Evolutionary conservation across 1,139 yeast genomes (phyloP), one percentile per base, ranked within the genome.

Genomic region (Pichia sp.): DNA sequence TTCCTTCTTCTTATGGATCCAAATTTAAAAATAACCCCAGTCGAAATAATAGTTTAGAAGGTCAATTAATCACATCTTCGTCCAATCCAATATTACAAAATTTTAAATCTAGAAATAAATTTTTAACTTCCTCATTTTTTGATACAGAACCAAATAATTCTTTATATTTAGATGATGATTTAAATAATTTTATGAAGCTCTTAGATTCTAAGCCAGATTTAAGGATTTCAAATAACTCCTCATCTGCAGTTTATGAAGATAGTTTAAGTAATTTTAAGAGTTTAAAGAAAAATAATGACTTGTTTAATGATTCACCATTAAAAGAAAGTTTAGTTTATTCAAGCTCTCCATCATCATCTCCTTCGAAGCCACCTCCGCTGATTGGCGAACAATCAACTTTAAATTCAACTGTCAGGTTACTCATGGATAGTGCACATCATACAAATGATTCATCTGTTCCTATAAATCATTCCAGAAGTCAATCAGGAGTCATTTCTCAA

Each of bases 171-270:
- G 89, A 82, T 53, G 89, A 85, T 48, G 96, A 85, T 55, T 70
- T 89, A 27, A 78, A 84, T 46, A 87, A 83, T 45, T 90, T 90
- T 67, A 86, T 90, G 42, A 74, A 80, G 52, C 71, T 87, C 77
- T 76, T 90, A 41, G 97, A 92, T 53, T 78, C 83, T 41, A 78
- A 74, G 51, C 69, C 72, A 3, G 82, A 76, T 50, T 61, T 78
- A 28, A 60, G 77, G 39, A 50, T 62, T 32, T 47, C 61, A 2
- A 52, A 58, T 6, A 52, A 52, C 24, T 53, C 62, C n/a, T n/a
- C n/a, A 1, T 52, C 61, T 1, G 46, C 54, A 1, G 39, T 55
- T 6, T 55, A 50, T 40, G 62, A 56, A 26, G 63, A 59, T 38
- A 54, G 58, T 8, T 46, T 61, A 27, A 51, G 52, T 4, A 55